A percentile compares a stretch with the other conserved stretches of the same genome.
phyloP scores from a whole-genome alignment of 257 asterid genomes.

The Nicotiana tabacum region DNA sequence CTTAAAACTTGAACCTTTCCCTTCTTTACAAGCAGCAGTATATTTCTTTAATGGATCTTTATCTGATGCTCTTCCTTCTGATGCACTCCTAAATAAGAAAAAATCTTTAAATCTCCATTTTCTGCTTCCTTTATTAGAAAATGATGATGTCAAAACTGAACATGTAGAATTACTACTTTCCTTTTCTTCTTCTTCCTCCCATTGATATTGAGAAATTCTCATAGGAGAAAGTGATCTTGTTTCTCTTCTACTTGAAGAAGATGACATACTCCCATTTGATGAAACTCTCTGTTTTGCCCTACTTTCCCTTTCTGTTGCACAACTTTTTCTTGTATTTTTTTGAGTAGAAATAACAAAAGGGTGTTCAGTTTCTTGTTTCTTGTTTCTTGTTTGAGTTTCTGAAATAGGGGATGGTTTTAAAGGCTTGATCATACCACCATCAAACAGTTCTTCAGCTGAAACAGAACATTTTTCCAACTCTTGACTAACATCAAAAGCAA shows the following conservation, averaged over 20 bases:
- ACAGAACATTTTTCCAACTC: slow-evolving; percentile 36
- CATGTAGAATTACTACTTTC: background rate
- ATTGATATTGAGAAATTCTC: slow-evolving; percentile 32
- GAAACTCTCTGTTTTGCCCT: slow-evolving; percentile 46
- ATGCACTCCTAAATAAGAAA: slow-evolving; percentile 46
- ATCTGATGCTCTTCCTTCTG: slow-evolving; percentile 48
- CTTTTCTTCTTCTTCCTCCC: slow-evolving; percentile 21
- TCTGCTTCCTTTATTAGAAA: slow-evolving; percentile 19
- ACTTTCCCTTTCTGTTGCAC: slow-evolving; percentile 21
- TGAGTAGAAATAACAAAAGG: background rate
- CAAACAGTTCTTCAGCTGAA: slow-evolving; percentile 74
- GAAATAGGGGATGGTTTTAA: slow-evolving; percentile 30
- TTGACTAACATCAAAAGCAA: slow-evolving; percentile 47
- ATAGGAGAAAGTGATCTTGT: slow-evolving; percentile 65
- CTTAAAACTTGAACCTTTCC: background rate
- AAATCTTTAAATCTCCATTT: slow-evolving; percentile 42
- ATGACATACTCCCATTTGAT: background rate
- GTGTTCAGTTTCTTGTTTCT: slow-evolving; percentile 6
- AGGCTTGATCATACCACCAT: slow-evolving; percentile 67
- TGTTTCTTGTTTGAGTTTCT: slow-evolving; percentile 15
- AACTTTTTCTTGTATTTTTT: background rate
- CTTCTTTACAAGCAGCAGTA: slow-evolving; percentile 23
- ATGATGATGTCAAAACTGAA: slow-evolving; percentile 13
- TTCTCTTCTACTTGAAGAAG: slow-evolving; percentile 44
- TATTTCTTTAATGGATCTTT: slow-evolving; percentile 33